Evolutionary conservation across 2,329 filamentous ascomycete species (phyloP).

Genomic region (Lasiodiplodia theobromae): DNA sequence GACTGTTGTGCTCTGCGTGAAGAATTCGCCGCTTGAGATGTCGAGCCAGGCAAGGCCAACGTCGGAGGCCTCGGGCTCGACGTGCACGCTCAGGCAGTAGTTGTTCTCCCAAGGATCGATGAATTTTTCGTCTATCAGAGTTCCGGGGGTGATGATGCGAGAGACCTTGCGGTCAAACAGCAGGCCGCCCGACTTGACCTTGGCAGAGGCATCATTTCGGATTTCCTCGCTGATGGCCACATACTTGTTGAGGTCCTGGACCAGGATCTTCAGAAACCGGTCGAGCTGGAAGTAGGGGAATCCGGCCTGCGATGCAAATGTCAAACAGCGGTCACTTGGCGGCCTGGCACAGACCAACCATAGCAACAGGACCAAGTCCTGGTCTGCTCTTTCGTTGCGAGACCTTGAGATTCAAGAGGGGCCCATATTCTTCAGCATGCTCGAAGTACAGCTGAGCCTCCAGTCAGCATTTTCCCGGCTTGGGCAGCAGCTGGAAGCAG

Average conservation of each 20-base stretch:
- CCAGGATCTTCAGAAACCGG: slow-evolving; percentile 88
- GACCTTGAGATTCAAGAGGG: slow-evolving; percentile 86
- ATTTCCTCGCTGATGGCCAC: slow-evolving; percentile 96
- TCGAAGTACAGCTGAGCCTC: slow-evolving; percentile 78
- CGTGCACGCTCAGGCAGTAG: slow-evolving; percentile 83
- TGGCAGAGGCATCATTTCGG: slow-evolving; percentile 73
- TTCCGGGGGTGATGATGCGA: slow-evolving; percentile 91
- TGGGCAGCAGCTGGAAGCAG: slow-evolving; percentile 82
- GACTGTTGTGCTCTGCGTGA: slow-evolving; percentile 77
- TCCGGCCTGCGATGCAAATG: slow-evolving; percentile 67
- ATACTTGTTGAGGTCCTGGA: slow-evolving; percentile 87
- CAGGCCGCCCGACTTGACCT: slow-evolving; percentile 76
- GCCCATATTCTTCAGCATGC: slow-evolving; percentile 88
- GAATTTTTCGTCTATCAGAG: slow-evolving; percentile 96
- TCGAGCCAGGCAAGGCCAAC: slow-evolving; percentile 89
- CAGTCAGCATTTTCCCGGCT: neutral
- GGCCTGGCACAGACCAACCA: slow-evolving; percentile 65
- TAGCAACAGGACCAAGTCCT: slow-evolving; percentile 73
- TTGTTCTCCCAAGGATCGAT: slow-evolving; percentile 95
- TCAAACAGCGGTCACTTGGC: slow-evolving; percentile 24
- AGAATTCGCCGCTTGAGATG: slow-evolving; percentile 93
- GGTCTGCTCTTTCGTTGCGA: slow-evolving; percentile 74
- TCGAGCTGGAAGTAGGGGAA: slow-evolving; percentile 95
- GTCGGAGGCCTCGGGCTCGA: slow-evolving; percentile 47
- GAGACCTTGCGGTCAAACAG: slow-evolving; percentile 86